Evolutionary conservation across 306 rosid species (phyloP).

Genomic region (Medicago arabica): DNA sequence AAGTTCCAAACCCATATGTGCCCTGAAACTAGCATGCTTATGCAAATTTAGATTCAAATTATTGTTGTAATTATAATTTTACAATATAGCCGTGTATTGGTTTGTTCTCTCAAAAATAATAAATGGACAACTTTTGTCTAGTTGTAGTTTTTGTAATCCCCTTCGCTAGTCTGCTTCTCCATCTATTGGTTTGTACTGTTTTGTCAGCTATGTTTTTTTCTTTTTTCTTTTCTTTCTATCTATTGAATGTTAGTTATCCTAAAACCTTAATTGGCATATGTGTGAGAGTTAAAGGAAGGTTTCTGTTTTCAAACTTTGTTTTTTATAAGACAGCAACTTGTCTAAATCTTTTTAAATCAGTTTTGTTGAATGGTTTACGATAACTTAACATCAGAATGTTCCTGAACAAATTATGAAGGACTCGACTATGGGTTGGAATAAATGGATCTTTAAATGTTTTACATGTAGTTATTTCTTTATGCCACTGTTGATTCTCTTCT

Average conservation of each 20-base stretch:
- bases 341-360: too few species aligned
- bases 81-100: not conserved
- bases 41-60: not conserved
- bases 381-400: not conserved
- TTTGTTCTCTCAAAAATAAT: not conserved
- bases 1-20: too few species aligned
- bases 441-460: not conserved
- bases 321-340: not conserved
- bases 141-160: constrained; percentile 23
- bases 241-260: not conserved
- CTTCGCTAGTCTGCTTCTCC: not conserved
- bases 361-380: too few species aligned
- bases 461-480: not conserved
- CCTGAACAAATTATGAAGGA: not conserved
- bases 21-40: not conserved
- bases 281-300: not conserved
- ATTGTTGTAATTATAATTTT: not conserved
- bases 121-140: not conserved
- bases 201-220: too few species aligned
- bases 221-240: too few species aligned
- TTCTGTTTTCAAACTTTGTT: not conserved
- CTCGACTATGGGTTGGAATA: not conserved
- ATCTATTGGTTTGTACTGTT: not conserved
- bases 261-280: not conserved
- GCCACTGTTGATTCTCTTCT: not conserved